Conservation (phyloP, 495 filamentous ascomycete genomes). For the Hypoxylon fuscum region DNA sequence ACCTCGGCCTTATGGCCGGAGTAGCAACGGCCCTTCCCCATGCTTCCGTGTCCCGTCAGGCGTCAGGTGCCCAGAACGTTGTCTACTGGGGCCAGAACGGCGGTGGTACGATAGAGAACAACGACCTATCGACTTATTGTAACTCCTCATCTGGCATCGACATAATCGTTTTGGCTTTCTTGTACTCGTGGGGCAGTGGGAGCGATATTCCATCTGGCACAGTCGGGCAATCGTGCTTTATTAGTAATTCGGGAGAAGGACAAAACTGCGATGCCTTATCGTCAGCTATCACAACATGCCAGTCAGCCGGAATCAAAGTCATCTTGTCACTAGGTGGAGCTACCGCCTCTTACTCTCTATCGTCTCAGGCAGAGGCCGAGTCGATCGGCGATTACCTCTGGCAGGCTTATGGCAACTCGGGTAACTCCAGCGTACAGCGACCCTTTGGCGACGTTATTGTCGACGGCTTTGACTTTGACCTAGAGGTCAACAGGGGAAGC, state of each 20-base stretch:
- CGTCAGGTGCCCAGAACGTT: conserved; percentile 46
- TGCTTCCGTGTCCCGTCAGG: conserved; percentile 33
- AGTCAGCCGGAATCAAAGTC: conserved; percentile 58
- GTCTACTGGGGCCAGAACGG: conserved; percentile 59
- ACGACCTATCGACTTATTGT: conserved; percentile 55
- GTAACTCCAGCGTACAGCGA: conserved; percentile 42
- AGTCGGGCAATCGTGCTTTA: conserved; percentile 52
- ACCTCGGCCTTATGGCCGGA: conserved; percentile 44
- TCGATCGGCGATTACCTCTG: conserved; percentile 61
- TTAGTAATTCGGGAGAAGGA: conserved; percentile 41
- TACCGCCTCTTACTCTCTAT: conserved; percentile 49
- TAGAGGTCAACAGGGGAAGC: conserved; percentile 53
- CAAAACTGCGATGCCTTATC: conserved; percentile 58
- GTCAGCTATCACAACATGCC: conserved; percentile 59
- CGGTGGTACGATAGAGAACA: conserved; percentile 51
- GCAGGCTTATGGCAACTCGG: conserved; percentile 61
- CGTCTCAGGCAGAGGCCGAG: conserved; percentile 52
- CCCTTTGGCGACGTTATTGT: conserved; percentile 61
- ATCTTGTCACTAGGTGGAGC: conserved; percentile 62
- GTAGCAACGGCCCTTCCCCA: conserved; percentile 44
- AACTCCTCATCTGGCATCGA: conserved; percentile 51
- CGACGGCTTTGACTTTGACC: conserved; percentile 70
- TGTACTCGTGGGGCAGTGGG: conserved; percentile 53
- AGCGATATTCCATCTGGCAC: conserved; percentile 48
- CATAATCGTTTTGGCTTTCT: conserved; percentile 63